phyloP scores from a whole-genome alignment of 1,284 basidiomycete genomes.

The Heterobasidion irregulare region DNA sequence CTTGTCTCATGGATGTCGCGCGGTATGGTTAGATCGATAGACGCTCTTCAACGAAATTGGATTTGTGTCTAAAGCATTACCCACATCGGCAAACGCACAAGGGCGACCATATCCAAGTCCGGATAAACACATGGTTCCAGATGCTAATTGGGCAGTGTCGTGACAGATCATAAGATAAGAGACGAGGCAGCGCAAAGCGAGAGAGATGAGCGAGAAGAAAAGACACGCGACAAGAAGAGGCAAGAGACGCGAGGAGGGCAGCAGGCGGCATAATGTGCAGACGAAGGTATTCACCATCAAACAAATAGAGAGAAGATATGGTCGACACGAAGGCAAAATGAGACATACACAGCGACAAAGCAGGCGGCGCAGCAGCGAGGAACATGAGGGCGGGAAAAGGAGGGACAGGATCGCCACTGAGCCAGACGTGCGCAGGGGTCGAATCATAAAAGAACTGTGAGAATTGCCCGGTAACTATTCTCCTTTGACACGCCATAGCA shows the following conservation, averaged over 20 bases:
- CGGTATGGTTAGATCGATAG: no score
- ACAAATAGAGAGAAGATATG: background rate
- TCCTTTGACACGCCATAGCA: no score
- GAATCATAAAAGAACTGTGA: no score
- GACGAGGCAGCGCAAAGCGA: background rate
- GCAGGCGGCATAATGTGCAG: background rate
- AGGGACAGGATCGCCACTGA: no score
- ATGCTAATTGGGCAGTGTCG: background rate
- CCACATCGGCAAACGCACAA: background rate
- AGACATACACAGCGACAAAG: background rate
- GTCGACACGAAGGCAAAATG: background rate
- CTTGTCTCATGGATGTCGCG: no score
- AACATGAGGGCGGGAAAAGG: background rate
- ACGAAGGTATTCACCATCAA: background rate
- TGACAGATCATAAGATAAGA: background rate
- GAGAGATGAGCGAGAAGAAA: no score
- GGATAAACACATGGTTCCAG: background rate
- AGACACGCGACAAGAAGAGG: no score
- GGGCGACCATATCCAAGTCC: background rate
- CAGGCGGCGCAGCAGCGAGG: background rate
- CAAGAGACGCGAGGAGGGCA: background rate
- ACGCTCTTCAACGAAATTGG: no score
- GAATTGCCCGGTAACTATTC: no score
- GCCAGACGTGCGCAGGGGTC: no score
- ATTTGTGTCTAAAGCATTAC: no score